These are phyloP conservation scores for Endoconidiophora polonica DNA, from an alignment of 2,329 filamentous ascomycete genomes.

Conservation along the genomic window DNA sequence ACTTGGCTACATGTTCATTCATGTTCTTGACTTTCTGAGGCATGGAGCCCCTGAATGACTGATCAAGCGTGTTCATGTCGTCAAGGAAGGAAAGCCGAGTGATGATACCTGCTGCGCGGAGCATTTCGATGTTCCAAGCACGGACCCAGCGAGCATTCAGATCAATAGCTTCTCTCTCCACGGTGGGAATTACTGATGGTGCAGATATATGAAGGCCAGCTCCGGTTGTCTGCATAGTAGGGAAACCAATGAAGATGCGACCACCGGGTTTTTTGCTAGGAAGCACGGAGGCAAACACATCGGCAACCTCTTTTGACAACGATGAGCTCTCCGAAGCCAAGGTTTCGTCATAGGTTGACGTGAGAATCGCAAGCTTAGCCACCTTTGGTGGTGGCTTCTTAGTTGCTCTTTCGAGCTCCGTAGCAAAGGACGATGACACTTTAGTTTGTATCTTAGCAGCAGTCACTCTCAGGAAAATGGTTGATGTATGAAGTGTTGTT, in stretches of 20 bases:
- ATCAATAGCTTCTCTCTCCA: slow-evolving; percentile 92
- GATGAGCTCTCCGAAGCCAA: slow-evolving; percentile 44
- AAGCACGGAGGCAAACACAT: slow-evolving; percentile 80
- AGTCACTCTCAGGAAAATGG: slow-evolving; percentile 77
- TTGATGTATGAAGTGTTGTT: slow-evolving; percentile 51
- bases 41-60: slow-evolving; percentile 35
- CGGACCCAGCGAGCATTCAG: slow-evolving; percentile 89
- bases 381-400: slow-evolving; percentile 89
- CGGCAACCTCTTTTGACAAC: slow-evolving; percentile 30
- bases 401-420: slow-evolving; percentile 84
- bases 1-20: slow-evolving; percentile 45
- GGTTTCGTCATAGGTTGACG: slow-evolving; percentile 75
- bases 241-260: slow-evolving; percentile 92
- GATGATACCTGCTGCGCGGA: slow-evolving; percentile 79
- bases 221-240: slow-evolving; percentile 91
- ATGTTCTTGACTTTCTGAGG: slow-evolving; percentile 36
- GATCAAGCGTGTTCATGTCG: slow-evolving; percentile 65
- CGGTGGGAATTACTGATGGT: slow-evolving; percentile 89
- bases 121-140: slow-evolving; percentile 88
- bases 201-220: slow-evolving; percentile 88
- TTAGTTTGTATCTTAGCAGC: slow-evolving; percentile 68
- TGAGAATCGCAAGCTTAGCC: slow-evolving; percentile 74
- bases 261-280: slow-evolving; percentile 70
- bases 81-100: slow-evolving; percentile 74
- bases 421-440: slow-evolving; percentile 53